These are phyloP conservation scores for Sequoia sempervirens DNA, from an alignment of 75 land plant genomes.

Conservation along the genomic window DNA sequence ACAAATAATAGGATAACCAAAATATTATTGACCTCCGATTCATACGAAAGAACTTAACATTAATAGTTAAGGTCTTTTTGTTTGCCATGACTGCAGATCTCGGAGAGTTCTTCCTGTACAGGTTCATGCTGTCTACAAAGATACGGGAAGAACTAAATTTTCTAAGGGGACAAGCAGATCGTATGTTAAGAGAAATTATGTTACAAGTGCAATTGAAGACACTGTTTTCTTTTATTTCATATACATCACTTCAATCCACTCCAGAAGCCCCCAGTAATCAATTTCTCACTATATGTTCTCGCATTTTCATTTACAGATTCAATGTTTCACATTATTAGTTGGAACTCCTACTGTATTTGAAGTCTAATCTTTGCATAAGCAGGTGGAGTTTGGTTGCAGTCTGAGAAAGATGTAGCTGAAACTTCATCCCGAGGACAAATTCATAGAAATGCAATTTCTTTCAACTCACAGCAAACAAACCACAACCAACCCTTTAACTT, in stretches of 20 bases:
- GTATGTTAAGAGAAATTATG: not conserved
- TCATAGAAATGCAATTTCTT: too few species aligned
- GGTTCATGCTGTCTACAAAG: not conserved
- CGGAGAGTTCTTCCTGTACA: not conserved
- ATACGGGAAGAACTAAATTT: not conserved
- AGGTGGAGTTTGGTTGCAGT: too few species aligned
- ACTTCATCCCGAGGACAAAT: too few species aligned
- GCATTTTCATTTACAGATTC: not conserved
- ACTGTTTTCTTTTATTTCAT: not conserved
- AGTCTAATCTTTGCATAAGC: not conserved
- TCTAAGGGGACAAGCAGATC: not conserved
- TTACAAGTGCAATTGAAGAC: not conserved
- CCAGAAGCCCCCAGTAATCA: not conserved
- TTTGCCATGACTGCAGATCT: too few species aligned
- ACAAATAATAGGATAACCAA: not conserved
- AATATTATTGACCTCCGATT: not conserved
- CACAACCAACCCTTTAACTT: too few species aligned
- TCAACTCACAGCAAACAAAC: too few species aligned
- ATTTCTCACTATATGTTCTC: not conserved
- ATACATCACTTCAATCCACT: not conserved
- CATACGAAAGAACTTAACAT: not conserved
- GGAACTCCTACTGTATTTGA: not conserved
- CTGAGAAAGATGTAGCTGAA: too few species aligned
- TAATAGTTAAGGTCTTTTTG: not conserved
- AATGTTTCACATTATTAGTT: not conserved